Evolutionary conservation across 148 eudicot species (phyloP).

Genomic region (Salicornia ramosissima): DNA sequence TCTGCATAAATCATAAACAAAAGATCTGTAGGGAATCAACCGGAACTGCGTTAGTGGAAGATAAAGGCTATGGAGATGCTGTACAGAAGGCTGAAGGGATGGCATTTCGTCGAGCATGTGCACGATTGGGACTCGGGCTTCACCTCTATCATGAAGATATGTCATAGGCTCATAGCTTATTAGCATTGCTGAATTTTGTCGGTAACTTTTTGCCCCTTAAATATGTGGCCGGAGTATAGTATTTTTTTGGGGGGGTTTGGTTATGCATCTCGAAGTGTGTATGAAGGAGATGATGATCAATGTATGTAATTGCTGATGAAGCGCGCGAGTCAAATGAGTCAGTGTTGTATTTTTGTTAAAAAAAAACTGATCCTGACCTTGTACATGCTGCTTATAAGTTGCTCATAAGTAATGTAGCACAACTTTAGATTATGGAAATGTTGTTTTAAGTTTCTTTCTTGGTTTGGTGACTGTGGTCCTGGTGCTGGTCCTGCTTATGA

Average conservation of each 20-base stretch:
- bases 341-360: not conserved
- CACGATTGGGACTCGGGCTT: conserved; percentile 92
- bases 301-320: conserved; percentile 8
- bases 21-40: conserved; percentile 86
- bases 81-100: conserved; percentile 95
- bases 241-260: not conserved
- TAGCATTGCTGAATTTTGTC: not conserved
- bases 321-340: not conserved
- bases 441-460: too few species aligned
- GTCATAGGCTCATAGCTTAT: conserved; percentile 28
- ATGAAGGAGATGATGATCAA: not conserved
- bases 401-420: too few species aligned
- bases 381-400: too few species aligned
- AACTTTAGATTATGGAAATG: too few species aligned
- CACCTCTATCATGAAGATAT: conserved; percentile 87
- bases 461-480: too few species aligned
- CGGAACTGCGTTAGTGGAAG: conserved; percentile 56
- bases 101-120: conserved; percentile 99
- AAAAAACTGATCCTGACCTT: too few species aligned
- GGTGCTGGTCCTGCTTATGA: too few species aligned
- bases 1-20: not conserved
- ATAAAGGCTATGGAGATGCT: conserved; percentile 68
- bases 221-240: not conserved
- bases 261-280: not conserved
- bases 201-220: not conserved